A percentile compares a stretch with the other conserved stretches of the same genome.
Evolutionary conservation across 805 yeast species (phyloP).

Genomic region (Candida ulmi): DNA sequence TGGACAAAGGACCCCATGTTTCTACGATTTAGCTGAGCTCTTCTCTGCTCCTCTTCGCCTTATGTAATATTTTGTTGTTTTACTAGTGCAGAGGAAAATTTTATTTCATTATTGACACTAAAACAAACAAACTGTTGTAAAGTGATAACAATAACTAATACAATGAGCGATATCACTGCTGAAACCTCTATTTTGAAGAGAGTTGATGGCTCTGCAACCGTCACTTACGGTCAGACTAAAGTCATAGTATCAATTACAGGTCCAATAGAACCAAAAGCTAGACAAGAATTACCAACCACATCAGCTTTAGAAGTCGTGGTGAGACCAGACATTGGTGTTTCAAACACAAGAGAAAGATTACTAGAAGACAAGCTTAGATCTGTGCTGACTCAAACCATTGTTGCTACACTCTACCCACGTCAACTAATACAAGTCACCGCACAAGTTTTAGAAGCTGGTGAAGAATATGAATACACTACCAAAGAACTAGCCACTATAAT

Average conservation of each 20-base stretch:
- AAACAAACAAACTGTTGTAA: too few relatives aligned
- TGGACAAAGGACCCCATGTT: too few relatives aligned
- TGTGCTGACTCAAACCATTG: slow-evolving; percentile 54
- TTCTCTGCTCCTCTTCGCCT: too few relatives aligned
- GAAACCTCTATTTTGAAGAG: slow-evolving; percentile 33
- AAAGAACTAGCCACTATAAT: slow-evolving; percentile 30
- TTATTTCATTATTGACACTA: too few relatives aligned
- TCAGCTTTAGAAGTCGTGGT: slow-evolving; percentile 75
- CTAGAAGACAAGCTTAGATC: slow-evolving; percentile 66
- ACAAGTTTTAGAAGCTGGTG: slow-evolving; percentile 55
- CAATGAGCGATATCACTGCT: slow-evolving; percentile 4
- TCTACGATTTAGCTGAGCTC: too few relatives aligned
- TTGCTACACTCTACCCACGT: slow-evolving; percentile 68
- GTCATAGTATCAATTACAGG: slow-evolving; percentile 81
- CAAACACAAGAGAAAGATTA: slow-evolving; percentile 68
- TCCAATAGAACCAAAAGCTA: slow-evolving; percentile 77
- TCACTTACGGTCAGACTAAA: slow-evolving; percentile 44
- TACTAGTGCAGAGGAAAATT: too few relatives aligned
- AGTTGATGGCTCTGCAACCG: slow-evolving; percentile 79
- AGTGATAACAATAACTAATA: neutral
- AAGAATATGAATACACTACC: slow-evolving; percentile 25
- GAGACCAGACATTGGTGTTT: slow-evolving; percentile 71
- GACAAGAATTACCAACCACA: slow-evolving; percentile 79
- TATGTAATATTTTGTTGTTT: too few relatives aligned
- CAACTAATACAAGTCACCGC: slow-evolving; percentile 67